Base-by-base conservation (phyloP, 768 basidiomycete genomes). In the Mycena polygramma region DNA sequence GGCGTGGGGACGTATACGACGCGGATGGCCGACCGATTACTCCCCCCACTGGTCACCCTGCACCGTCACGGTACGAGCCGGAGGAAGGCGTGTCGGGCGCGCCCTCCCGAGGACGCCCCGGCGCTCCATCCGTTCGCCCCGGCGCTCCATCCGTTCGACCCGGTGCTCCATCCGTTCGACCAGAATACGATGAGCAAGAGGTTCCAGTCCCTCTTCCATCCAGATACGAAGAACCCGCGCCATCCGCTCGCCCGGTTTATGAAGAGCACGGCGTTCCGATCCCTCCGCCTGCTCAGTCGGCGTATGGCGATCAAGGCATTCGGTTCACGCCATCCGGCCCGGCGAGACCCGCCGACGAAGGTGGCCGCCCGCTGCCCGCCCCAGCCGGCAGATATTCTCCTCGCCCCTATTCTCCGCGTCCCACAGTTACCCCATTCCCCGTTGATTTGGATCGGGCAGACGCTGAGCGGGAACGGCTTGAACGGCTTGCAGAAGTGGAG, bases 401-500 rank as follows among this genome's bases (percentile, higher is more conserved):
- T 48, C 80, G 76, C 51, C 76, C 76, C 36, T 63, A 63, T 49
- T 69, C 79, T 46, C 82, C 81, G 49, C 80, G 76, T 53, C 76
- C 76, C 36, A 78, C 79, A 57, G 79, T 77, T 11, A 83, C 83
- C 15, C 83, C 83, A 8, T 80, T 84, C 75, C 74, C 70, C 41
- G 78, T 67, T 0, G 81, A 85, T 66, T 77, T 86, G 54, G 77
- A 76, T 14, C 76, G 78, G 52, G 84, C 82, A 6, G 86, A 85
- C 35, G 81, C 81, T 54, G 87, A 88, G 61, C 85, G 89, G 41
- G 86, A 86, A 54, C 87, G 87, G 13, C 79, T 88, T 0, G 85
- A 89, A 64, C 88, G 88, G 22, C 82, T 94, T 30, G 85, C 85
- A 13, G 90, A 88, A 0, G 83, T 88, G 22, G 88, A 90, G 59